phyloP scores from a whole-genome alignment of 2,329 filamentous ascomycete species.

The Coleophoma crateriformis region DNA sequence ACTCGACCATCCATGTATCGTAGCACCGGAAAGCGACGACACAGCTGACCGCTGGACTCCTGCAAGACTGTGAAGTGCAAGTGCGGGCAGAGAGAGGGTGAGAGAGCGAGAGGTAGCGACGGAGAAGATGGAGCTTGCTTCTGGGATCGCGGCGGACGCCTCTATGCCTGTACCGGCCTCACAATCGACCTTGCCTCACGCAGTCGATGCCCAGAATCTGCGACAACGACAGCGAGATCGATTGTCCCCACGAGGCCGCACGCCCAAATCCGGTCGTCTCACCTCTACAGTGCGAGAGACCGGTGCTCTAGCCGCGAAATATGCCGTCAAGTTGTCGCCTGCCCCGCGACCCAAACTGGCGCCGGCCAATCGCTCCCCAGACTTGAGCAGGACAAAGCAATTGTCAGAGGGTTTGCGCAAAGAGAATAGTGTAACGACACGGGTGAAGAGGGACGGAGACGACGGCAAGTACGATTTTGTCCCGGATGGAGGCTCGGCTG shows the following conservation, averaged over 20 bases:
- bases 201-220: constrained; percentile 18
- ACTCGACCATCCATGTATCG: constrained; percentile 16
- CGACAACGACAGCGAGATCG: constrained; percentile 28
- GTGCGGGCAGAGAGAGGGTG: neutral
- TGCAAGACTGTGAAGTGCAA: neutral
- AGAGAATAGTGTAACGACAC: constrained; percentile 20
- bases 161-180: constrained; percentile 9
- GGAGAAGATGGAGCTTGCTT: neutral
- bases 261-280: constrained; percentile 14
- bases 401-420: constrained; percentile 22
- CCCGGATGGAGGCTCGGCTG: constrained; percentile 55
- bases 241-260: constrained; percentile 23
- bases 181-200: constrained; percentile 12
- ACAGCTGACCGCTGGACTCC: constrained; percentile 11
- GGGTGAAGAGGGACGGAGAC: constrained; percentile 31
- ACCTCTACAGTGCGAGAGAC: constrained; percentile 17
- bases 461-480: constrained; percentile 48
- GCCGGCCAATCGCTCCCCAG: constrained; percentile 12
- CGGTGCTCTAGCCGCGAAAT: constrained; percentile 6
- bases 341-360: constrained; percentile 15
- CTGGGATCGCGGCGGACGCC: constrained; percentile 13
- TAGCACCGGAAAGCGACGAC: constrained; percentile 11
- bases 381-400: constrained; percentile 17
- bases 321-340: constrained; percentile 16
- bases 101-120: constrained; percentile 1